Evolutionary conservation across 1,139 yeast species (phyloP).

Genomic region (Debaryomycetaceae sp.): DNA sequence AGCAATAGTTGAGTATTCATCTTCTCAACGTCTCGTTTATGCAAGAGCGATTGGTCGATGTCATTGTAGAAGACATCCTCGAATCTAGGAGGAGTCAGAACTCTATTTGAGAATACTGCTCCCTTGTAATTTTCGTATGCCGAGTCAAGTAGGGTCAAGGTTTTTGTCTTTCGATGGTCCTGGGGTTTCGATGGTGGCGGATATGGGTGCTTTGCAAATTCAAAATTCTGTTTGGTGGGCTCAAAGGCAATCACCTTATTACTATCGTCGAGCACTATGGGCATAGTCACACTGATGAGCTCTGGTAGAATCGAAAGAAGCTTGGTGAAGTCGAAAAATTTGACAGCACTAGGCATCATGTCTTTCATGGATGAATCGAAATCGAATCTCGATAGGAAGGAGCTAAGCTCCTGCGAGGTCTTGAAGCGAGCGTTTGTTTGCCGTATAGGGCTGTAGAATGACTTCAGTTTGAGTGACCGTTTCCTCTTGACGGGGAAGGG

Average conservation of each 20-base stretch:
- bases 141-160: slow-evolving; percentile 10
- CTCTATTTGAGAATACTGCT: slow-evolving; percentile 23
- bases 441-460: slow-evolving; percentile 14
- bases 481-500: slow-evolving; percentile 36
- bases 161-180: background rate
- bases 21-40: slow-evolving; percentile 22
- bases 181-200: background rate
- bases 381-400: slow-evolving; percentile 21
- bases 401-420: slow-evolving; percentile 22
- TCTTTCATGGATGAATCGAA: slow-evolving; percentile 24
- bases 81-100: slow-evolving; percentile 23
- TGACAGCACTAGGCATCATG: slow-evolving; percentile 28
- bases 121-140: slow-evolving; percentile 25
- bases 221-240: background rate
- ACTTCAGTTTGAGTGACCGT: slow-evolving; percentile 28
- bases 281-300: slow-evolving; percentile 8
- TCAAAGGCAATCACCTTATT: background rate
- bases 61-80: slow-evolving; percentile 31
- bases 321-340: slow-evolving; percentile 20
- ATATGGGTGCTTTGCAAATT: background rate
- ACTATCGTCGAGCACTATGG: background rate
- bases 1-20: slow-evolving; percentile 32
- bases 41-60: slow-evolving; percentile 16
- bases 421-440: slow-evolving; percentile 21
- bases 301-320: slow-evolving; percentile 20